Conservation (phyloP, 2,329 filamentous ascomycete species). For the Ophiostoma sp. region DNA sequence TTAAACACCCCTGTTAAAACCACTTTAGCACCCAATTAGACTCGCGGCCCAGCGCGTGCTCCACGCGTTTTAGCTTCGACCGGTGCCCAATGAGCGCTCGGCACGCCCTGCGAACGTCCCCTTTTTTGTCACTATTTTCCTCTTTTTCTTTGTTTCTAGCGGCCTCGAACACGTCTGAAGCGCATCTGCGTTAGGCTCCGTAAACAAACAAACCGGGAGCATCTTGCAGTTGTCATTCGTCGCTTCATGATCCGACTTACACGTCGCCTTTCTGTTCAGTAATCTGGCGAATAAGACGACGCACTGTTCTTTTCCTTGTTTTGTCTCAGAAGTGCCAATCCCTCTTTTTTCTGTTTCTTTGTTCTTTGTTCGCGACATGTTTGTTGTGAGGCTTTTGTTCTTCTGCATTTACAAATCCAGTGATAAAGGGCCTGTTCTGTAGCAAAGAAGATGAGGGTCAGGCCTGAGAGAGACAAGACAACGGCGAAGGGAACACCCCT, state of each 20-base stretch:
- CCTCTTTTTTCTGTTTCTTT: not conserved
- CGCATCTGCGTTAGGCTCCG: not conserved
- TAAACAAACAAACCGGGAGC: slow-evolving; percentile 17
- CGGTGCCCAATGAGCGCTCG: slow-evolving; percentile 8
- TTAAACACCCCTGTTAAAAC: slow-evolving; percentile 14
- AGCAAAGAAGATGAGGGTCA: not conserved
- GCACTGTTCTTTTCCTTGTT: not conserved
- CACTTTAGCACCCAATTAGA: slow-evolving; percentile 17
- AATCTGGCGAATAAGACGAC: not conserved
- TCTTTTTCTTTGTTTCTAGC: not conserved
- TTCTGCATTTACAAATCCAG: not conserved
- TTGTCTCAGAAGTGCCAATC: slow-evolving; percentile 6
- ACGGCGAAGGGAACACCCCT: not conserved
- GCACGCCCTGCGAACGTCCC: not conserved
- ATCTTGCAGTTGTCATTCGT: not conserved
- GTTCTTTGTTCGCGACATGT: slow-evolving; percentile 9
- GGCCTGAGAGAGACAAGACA: slow-evolving; percentile 2
- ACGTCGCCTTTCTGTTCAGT: not conserved
- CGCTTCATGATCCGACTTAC: not conserved
- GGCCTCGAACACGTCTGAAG: slow-evolving; percentile 10
- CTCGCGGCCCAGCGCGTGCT: slow-evolving; percentile 19
- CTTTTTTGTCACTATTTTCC: not conserved
- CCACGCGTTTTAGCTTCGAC: slow-evolving; percentile 11
- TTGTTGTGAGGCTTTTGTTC: slow-evolving; percentile 8
- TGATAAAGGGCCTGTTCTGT: not conserved